Evolutionary conservation across 805 yeast genomes (phyloP).

Genomic region (Kuraishia hungarica): DNA sequence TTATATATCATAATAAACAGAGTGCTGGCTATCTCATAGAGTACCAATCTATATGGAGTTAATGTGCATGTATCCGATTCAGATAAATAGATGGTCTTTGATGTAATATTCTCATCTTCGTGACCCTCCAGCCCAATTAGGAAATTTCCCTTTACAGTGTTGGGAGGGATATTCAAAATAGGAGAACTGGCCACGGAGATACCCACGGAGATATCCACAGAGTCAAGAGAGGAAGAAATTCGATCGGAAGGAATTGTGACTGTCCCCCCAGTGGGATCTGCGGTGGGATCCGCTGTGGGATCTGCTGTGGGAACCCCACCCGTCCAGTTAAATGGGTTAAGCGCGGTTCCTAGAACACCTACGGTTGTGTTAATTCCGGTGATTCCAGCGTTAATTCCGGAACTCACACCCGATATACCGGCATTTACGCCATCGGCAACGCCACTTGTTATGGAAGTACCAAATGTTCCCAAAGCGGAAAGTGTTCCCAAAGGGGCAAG

Average conservation of each 20-base stretch:
- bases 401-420: neutral
- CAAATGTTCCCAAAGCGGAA: neutral
- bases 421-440: neutral
- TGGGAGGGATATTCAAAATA: too few relatives aligned
- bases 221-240: too few relatives aligned
- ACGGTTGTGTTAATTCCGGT: neutral
- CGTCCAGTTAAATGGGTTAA: neutral
- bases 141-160: neutral
- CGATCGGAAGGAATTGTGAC: too few relatives aligned
- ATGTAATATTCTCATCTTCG: too few relatives aligned
- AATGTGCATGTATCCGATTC: constrained; percentile 15
- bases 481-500: neutral
- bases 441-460: neutral
- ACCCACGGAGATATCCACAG: too few relatives aligned
- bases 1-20: constrained; percentile 14
- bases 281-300: too few relatives aligned
- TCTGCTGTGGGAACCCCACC: too few relatives aligned
- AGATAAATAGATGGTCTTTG: constrained; percentile 12
- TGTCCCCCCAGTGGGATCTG: too few relatives aligned
- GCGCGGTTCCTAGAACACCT: neutral
- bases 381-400: too few relatives aligned
- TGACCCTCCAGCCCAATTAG: neutral
- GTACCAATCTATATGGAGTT: constrained; percentile 10
- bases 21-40: constrained; percentile 22
- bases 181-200: too few relatives aligned